A percentile compares a stretch with the other conserved stretches of the same genome.
phyloP scores from a whole-genome alignment of 805 yeast species.

The Wickerhamomyces canadensis region DNA sequence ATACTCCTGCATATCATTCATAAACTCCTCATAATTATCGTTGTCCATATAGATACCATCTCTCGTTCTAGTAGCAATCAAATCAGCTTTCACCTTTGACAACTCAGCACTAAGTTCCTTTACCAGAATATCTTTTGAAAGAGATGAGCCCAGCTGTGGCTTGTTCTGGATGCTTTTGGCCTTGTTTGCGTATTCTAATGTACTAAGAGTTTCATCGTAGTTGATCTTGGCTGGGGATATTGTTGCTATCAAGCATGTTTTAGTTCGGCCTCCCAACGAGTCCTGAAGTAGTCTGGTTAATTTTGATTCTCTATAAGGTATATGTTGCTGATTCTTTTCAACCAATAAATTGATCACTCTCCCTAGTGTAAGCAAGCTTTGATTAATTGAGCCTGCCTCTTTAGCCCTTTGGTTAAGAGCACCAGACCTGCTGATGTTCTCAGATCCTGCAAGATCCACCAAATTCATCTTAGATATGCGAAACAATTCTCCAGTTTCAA shows the following conservation, averaged over 20 bases:
- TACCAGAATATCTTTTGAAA: constrained; percentile 46
- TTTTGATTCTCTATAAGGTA: constrained; percentile 84
- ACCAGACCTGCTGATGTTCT: constrained; percentile 83
- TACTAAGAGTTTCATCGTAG: constrained; percentile 78
- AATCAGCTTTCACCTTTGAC: constrained; percentile 49
- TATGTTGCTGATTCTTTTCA: constrained; percentile 54
- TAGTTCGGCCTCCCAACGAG: constrained; percentile 82
- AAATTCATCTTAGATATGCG: constrained; percentile 71
- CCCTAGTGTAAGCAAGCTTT: constrained; percentile 80
- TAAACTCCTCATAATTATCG: constrained; percentile 48
- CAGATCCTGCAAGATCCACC: constrained; percentile 95
- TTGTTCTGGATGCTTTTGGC: constrained; percentile 76
- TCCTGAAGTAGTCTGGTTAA: constrained; percentile 71
- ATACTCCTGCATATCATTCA: constrained; percentile 42
- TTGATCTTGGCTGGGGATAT: constrained; percentile 76
- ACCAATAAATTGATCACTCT: constrained; percentile 76
- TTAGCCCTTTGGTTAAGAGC: constrained; percentile 81
- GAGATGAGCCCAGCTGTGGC: constrained; percentile 55
- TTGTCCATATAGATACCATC: constrained; percentile 65
- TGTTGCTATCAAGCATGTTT: constrained; percentile 83
- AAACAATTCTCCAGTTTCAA: constrained; percentile 39
- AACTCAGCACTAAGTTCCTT: constrained; percentile 43
- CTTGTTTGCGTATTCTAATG: constrained; percentile 81
- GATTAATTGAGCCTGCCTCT: constrained; percentile 92
- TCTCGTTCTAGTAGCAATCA: constrained; percentile 53